Evolutionary conservation across 495 filamentous ascomycete species (phyloP), one percentile per base, ranked within the genome.

Genomic region (Lichenothelia convexa): DNA sequence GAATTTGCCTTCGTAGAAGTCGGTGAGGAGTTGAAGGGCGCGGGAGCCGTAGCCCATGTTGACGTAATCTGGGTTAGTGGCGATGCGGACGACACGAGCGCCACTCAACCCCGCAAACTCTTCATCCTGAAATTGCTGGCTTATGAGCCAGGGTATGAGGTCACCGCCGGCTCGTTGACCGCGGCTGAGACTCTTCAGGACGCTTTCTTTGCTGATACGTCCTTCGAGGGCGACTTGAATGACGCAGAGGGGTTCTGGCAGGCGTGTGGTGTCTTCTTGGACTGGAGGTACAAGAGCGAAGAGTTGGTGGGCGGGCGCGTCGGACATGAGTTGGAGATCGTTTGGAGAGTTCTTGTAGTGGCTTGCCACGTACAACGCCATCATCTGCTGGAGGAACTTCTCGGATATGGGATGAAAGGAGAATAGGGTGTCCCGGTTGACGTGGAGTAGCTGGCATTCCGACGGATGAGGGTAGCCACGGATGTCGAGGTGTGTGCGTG

Each of bases 331-430:
- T 53, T 95, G 91, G 19, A 99, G 67, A 50, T 99, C 91, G 48
- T 99, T 93, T 3, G 91, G 91, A 1, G 85, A 84, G 57, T 99
- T 99, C 57, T 95, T 95, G 62, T 99, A 94, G 52, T 94, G 86
- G 50, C 80, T 87, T 13, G 91, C 85, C n/a, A 95, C 89, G 47
- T 94, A 95, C 1, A 99, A 70, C 7, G 85, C 81, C 58, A 99
- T 85, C 84, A 95, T 93, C 43, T 93, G 81, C 51, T 95, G 91
- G 32, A 99, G 64, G 59, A 99, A 82, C 53, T 84, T 89, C 49
- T 99, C 91, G 5, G 87, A 92, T 6, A 95, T 83, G 8, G 85
- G 83, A 45, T 99, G 87, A 62, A 93, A 95, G 5, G 86, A 93
- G 62, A 95, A 99, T 5, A 99, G 70, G 8, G 87, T 95, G 56